Evolutionary conservation across 345 rosid species (phyloP).

Genomic region (Eucalyptus albens): DNA sequence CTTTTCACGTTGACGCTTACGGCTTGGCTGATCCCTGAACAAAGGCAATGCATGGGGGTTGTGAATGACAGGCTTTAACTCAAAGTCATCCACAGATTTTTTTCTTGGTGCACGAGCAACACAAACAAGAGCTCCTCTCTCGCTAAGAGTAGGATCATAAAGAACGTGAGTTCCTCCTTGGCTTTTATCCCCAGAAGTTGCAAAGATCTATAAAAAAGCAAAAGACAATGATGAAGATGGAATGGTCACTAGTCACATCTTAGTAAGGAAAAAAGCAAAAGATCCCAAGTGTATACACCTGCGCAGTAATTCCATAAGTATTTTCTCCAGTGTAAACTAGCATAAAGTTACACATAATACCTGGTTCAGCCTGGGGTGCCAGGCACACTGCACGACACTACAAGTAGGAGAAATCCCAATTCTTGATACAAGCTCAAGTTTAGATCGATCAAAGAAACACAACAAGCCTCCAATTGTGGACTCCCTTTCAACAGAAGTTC

Average conservation of each 20-base stretch:
- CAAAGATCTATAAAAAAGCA: constrained; percentile 46
- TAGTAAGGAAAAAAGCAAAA: not conserved
- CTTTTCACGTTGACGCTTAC: constrained; percentile 91
- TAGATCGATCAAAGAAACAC: constrained; percentile 72
- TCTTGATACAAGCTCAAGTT: constrained; percentile 85
- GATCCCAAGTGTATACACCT: not conserved
- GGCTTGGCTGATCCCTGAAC: constrained; percentile 98
- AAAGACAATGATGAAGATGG: not conserved
- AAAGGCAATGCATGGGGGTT: constrained; percentile 94
- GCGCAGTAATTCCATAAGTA: not conserved
- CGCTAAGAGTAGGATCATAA: constrained; percentile 78
- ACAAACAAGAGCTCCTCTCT: constrained; percentile 94
- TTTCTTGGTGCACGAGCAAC: constrained; percentile 95
- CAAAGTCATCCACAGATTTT: constrained; percentile 90
- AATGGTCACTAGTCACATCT: not conserved
- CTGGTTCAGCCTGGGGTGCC: constrained; percentile 98
- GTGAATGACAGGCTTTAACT: constrained; percentile 76
- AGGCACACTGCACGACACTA: constrained; percentile 86
- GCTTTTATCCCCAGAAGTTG: constrained; percentile 81
- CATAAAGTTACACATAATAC: constrained; percentile 11
- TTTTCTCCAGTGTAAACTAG: not conserved
- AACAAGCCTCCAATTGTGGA: constrained; percentile 75
- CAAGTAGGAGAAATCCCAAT: constrained; percentile 78
- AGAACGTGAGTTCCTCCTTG: constrained; percentile 83
- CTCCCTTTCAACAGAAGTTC: constrained; percentile 90